Evolutionary conservation across 2,329 filamentous ascomycete genomes (phyloP), one percentile per base, ranked within the genome.

Genomic region (Capronia epimyces): DNA sequence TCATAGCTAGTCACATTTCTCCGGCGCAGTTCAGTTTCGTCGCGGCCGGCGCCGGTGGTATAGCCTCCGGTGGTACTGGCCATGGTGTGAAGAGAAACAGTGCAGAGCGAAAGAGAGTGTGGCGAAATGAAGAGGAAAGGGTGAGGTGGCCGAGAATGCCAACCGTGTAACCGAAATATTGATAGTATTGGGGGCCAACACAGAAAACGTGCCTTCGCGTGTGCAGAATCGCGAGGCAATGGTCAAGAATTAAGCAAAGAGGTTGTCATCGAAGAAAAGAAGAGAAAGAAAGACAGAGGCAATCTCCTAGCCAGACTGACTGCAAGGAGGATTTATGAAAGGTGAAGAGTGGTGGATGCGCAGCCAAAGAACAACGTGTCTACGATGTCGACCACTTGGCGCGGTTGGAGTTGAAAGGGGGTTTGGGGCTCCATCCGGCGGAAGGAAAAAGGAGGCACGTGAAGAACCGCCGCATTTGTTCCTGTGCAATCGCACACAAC

Each of bases 1-100:
- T 67, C 64, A 24, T 65, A 53, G 42, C 59, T 62, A 37, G 66
- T 59, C 24, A 72, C 66, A 64, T 72, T 72, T 63, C 71, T 66
- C 53, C 69, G 69, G 43, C 71, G 67, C 31, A 71, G 49, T 52
- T 73, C 60, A 55, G 52, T 68, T 20, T 66, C 61, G 42, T 68
- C 63, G 29, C 63, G 61, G 21, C 67, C 68, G n/a, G 58, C 59
- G 34, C 58, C 56, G 40, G 50, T 60, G 32, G 58, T 27, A 21
- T 53, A 50, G 25, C 49, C 52, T 31, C 39, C 41, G 31, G 53
- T 55, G 16, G 32, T 43, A 13, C 47, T 34, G 27, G 57, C 49
- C 57, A 58, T 58, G 34, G 20, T 37, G 34, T 18, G 18, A 46
- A 18, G 21, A 40, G 44, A 36, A 37, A 20, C 10, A 24, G 10